Evolutionary conservation across 495 filamentous ascomycete species (phyloP).

Genomic region (Tuber brumale): DNA sequence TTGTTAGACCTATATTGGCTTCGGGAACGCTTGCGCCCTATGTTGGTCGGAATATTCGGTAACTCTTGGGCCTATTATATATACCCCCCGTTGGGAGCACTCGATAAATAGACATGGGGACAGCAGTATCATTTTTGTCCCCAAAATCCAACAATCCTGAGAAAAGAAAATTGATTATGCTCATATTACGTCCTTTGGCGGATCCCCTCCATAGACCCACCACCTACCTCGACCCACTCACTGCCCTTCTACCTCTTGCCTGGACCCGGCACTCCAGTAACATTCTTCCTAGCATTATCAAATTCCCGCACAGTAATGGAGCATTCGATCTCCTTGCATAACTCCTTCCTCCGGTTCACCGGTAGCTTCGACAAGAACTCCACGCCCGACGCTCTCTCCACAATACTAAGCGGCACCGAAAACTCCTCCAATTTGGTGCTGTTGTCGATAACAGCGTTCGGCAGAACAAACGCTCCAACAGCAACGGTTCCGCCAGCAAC

Average conservation of each 20-base stretch:
- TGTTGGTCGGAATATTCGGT: not conserved
- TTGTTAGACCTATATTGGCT: not conserved
- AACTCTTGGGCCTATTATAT: not conserved
- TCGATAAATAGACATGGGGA: not conserved
- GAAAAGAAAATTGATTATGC: not conserved
- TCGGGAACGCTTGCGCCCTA: not conserved
- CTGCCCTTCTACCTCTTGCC: slow-evolving; percentile 5
- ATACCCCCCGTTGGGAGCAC: not conserved
- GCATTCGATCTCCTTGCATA: slow-evolving; percentile 82
- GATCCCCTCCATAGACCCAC: not conserved
- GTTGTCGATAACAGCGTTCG: slow-evolving; percentile 85
- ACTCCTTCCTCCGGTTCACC: slow-evolving; percentile 59
- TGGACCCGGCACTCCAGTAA: not conserved
- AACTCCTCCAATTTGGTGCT: slow-evolving; percentile 78
- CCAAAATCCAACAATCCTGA: not conserved
- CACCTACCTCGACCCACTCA: not conserved
- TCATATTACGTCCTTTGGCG: not conserved
- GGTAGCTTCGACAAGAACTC: slow-evolving; percentile 82
- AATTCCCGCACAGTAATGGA: slow-evolving; percentile 73
- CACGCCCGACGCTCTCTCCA: slow-evolving; percentile 85
- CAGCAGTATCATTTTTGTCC: not conserved
- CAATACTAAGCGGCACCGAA: slow-evolving; percentile 84
- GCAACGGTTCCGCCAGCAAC: slow-evolving; percentile 67
- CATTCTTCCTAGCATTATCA: slow-evolving; percentile 43
- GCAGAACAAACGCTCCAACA: slow-evolving; percentile 88